Evolutionary conservation across 805 yeast species (phyloP).

Genomic region (Nakazawaea pomicola): DNA sequence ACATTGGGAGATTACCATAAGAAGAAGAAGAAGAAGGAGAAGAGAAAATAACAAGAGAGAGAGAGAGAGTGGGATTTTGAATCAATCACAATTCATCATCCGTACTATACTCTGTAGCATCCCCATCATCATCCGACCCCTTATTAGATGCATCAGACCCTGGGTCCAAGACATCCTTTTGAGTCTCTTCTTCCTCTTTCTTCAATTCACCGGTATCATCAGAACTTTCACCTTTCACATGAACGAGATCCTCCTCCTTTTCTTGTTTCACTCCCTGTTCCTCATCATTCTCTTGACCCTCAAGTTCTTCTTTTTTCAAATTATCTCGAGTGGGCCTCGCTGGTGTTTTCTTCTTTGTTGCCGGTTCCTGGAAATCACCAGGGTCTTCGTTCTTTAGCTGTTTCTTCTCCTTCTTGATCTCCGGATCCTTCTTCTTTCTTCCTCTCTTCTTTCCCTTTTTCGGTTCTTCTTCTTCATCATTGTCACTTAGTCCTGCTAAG

Average conservation of each 20-base stretch:
- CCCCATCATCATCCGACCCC: no score
- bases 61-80: no score
- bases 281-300: not conserved
- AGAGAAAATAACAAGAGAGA: no score
- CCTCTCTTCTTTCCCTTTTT: not conserved
- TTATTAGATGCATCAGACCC: no score
- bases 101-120: not conserved
- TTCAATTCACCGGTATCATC: not conserved
- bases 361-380: not conserved
- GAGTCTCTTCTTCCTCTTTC: no score
- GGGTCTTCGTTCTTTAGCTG: not conserved
- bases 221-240: not conserved
- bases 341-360: no score
- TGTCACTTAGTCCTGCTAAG: not conserved
- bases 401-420: not conserved
- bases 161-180: no score
- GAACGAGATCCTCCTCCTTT: not conserved
- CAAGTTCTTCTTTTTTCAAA: constrained; percentile 1
- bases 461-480: not conserved
- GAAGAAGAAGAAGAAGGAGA: no score
- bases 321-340: no score
- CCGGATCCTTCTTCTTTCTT: not conserved
- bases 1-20: no score
- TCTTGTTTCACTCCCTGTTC: not conserved
- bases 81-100: not conserved